phyloP scores from a whole-genome alignment of 1,284 basidiomycete species.

The Polyporus tsugae region DNA sequence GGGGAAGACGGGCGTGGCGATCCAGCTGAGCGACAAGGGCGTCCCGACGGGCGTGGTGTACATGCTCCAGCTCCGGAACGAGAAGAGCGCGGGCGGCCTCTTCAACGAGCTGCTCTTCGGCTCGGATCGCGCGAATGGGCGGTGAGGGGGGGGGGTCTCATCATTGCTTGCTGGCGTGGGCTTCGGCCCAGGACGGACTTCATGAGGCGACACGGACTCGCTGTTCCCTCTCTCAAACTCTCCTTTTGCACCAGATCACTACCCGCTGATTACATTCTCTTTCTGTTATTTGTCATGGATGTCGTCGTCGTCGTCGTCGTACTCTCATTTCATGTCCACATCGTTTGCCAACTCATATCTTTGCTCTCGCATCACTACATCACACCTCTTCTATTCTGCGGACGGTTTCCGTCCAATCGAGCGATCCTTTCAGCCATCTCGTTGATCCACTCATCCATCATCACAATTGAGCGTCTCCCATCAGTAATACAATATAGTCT shows the following conservation, averaged over 20 bases:
- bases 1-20: slow-evolving; percentile 96
- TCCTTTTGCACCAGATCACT: slow-evolving; percentile 9
- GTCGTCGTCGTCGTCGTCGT: slow-evolving; percentile 2
- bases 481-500: slow-evolving; percentile 24
- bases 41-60: slow-evolving; percentile 95
- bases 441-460: slow-evolving; percentile 8
- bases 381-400: slow-evolving; percentile 12
- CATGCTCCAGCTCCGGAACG: slow-evolving; percentile 95
- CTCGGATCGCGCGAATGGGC: slow-evolving; percentile 59
- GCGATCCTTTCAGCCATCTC: slow-evolving; percentile 10
- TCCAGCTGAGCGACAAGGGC: slow-evolving; percentile 93
- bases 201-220: slow-evolving; percentile 28
- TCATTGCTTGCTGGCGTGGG: neutral
- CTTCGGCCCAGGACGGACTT: slow-evolving; percentile 15
- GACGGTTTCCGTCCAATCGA: slow-evolving; percentile 8
- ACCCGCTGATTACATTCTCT: slow-evolving; percentile 4
- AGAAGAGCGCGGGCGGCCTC: slow-evolving; percentile 84
- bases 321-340: slow-evolving; percentile 3
- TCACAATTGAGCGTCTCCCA: slow-evolving; percentile 16
- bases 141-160: neutral
- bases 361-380: slow-evolving; percentile 20
- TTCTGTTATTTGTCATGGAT: neutral
- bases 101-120: slow-evolving; percentile 91
- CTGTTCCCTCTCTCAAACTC: neutral
- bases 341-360: slow-evolving; percentile 11